These are phyloP conservation scores for Aspergillus coremiiformis DNA, from an alignment of 495 filamentous ascomycete species.

Conservation along the genomic window DNA sequence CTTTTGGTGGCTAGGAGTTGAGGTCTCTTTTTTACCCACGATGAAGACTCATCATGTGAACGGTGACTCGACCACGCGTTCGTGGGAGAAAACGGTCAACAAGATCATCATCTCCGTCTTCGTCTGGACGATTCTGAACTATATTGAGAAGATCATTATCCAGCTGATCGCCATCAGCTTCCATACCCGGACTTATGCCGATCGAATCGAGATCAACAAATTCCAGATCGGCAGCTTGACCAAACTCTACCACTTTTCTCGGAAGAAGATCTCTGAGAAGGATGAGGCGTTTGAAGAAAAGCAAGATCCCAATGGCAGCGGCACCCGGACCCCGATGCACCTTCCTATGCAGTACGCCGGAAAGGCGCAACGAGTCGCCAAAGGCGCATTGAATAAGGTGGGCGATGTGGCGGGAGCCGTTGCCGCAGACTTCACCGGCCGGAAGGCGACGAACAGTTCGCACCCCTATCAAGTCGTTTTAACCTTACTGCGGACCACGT, in stretches of 20 bases:
- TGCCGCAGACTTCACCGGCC: slow-evolving; percentile 92
- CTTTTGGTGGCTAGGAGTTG: slow-evolving; percentile 84
- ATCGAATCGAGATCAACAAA: slow-evolving; percentile 88
- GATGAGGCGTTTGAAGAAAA: slow-evolving; percentile 65
- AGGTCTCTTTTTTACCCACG: slow-evolving; percentile 53
- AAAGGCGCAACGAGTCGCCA: slow-evolving; percentile 60
- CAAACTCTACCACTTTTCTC: slow-evolving; percentile 78
- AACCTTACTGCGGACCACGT: slow-evolving; percentile 62
- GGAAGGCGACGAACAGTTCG: slow-evolving; percentile 59
- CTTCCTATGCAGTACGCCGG: slow-evolving; percentile 61
- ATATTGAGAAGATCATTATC: slow-evolving; percentile 88
- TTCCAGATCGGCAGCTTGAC: slow-evolving; percentile 75
- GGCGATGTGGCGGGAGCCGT: slow-evolving; percentile 84
- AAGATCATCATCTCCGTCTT: slow-evolving; percentile 83
- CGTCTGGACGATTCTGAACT: slow-evolving; percentile 71
- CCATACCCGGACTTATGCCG: slow-evolving; percentile 83
- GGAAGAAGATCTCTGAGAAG: slow-evolving; percentile 59
- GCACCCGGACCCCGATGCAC: slow-evolving; percentile 64
- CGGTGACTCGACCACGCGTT: slow-evolving; percentile 40
- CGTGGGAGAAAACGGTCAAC: slow-evolving; percentile 74
- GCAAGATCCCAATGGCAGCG: slow-evolving; percentile 36
- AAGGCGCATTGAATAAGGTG: slow-evolving; percentile 66
- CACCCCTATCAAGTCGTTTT: slow-evolving; percentile 80
- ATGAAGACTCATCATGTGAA: slow-evolving; percentile 68
- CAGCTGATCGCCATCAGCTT: slow-evolving; percentile 93